Evolutionary conservation across 768 basidiomycete species (phyloP), one percentile per base, ranked within the genome.

Genomic region (Suillus spraguei): DNA sequence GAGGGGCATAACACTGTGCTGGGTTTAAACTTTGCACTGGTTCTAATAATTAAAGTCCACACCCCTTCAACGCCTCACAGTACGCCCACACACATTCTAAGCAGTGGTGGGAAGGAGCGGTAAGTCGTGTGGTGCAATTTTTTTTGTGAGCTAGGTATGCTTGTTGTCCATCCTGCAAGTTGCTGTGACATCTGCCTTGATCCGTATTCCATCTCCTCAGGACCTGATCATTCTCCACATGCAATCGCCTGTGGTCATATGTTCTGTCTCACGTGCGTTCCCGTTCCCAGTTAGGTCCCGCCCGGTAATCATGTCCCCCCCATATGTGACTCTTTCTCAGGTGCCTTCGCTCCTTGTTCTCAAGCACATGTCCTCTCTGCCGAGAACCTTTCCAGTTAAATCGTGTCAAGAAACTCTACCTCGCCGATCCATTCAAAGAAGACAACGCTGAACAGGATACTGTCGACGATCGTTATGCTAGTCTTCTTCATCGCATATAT

Each of bases 171-270:
- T 75, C 82, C 87, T 6, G 81, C 85, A 38, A 91, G 89, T 69
- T 82, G 80, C 65, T 92, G 91, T 78, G 91, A 92, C 74, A 85
- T 92, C 67, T 92, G 91, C 74, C 78, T 90, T 64, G 87, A 89
- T 61, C 76, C 79, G 32, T 90, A 90, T 72, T 74, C 5, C 67
- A 69, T 81, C 47, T 85, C 83, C 77, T 77, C 83, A 47, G 79
- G 77, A 35, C 72, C 79, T 46, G 74, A 77, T 49, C 81, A 81
- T 69, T 78, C 83, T 54, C 90, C 90, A 4, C 85, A 89, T 72
- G 87, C 85, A 17, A 91, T 92, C 65, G 83, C 87, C 36, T 93
- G 91, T 69, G 91, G 91, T 39, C 89, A 92, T 74, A 83, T 90
- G 41, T 91, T 92, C 78, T 92, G 90, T 71, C 79, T 79, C 70